A percentile compares a stretch with the other conserved stretches of the same genome.
These are phyloP conservation scores for Aspergillus niger DNA, from an alignment of 2,329 filamentous ascomycete species.

Conservation along the genomic window DNA sequence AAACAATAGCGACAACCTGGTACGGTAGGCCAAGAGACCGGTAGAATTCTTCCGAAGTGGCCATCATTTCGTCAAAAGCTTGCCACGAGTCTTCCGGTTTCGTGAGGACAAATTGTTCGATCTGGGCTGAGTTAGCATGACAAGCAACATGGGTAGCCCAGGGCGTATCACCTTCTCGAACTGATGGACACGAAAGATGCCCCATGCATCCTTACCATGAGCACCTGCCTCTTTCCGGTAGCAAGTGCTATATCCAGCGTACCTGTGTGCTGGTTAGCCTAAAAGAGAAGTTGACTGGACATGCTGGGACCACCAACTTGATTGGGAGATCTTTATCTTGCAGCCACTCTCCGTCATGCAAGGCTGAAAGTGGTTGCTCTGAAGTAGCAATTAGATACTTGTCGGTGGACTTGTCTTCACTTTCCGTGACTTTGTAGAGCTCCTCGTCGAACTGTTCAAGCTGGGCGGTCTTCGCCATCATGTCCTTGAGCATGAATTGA, in stretches of 20 bases:
- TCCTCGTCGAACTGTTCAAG: constrained; percentile 97
- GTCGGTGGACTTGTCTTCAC: constrained; percentile 82
- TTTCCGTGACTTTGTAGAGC: constrained; percentile 89
- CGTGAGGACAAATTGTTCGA: constrained; percentile 77
- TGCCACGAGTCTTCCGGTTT: constrained; percentile 92
- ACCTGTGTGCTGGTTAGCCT: constrained; percentile 43
- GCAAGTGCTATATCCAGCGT: constrained; percentile 89
- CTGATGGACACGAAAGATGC: constrained; percentile 96
- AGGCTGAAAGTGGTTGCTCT: constrained; percentile 90
- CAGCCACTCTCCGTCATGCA: constrained; percentile 94
- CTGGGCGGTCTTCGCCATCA: constrained; percentile 98
- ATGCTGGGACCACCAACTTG: constrained; percentile 57
- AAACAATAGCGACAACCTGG: constrained; percentile 90
- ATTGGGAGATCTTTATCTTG: constrained; percentile 81
- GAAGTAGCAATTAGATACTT: constrained; percentile 83
- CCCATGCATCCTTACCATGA: constrained; percentile 93
- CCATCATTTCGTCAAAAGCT: constrained; percentile 91
- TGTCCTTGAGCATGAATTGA: constrained; percentile 91
- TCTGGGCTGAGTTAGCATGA: constrained; percentile 40
- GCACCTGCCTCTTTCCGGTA: constrained; percentile 94
- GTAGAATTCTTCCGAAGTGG: constrained; percentile 91
- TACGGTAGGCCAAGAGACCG: constrained; percentile 86
- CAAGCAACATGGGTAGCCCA: neutral
- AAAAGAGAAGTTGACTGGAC: neutral
- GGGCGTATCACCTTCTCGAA: constrained; percentile 74